Evolutionary conservation across 116 monocot genomes (phyloP).

Genomic region (Iris pallida): DNA sequence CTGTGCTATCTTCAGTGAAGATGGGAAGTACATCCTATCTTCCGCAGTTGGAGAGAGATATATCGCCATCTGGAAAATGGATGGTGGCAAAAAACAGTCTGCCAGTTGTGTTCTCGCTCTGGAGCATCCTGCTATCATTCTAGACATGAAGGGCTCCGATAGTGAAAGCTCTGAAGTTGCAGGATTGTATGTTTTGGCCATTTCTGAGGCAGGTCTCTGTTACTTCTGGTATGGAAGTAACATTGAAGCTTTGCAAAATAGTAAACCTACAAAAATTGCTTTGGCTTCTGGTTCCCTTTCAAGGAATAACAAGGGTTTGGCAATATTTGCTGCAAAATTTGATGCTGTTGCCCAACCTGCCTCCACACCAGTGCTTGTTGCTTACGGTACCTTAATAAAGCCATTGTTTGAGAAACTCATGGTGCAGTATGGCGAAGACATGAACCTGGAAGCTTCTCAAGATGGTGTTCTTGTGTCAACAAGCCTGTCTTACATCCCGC

Average conservation of each 20-base stretch:
- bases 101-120: slow-evolving; percentile 74
- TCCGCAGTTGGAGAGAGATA: slow-evolving; percentile 85
- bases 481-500: slow-evolving; percentile 16
- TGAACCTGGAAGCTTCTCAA: slow-evolving; percentile 40
- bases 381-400: slow-evolving; percentile 69
- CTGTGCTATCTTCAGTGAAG: slow-evolving; percentile 85
- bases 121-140: slow-evolving; percentile 76
- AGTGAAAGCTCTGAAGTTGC: slow-evolving; percentile 14
- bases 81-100: slow-evolving; percentile 45
- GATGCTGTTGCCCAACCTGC: slow-evolving; percentile 29
- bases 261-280: slow-evolving; percentile 76
- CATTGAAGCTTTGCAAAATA: slow-evolving; percentile 47
- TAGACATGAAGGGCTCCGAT: slow-evolving; percentile 46
- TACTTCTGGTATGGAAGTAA: slow-evolving; percentile 78
- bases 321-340: slow-evolving; percentile 76
- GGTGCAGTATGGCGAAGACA: slow-evolving; percentile 60
- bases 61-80: slow-evolving; percentile 77
- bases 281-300: slow-evolving; percentile 23
- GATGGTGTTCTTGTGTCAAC: slow-evolving; percentile 59
- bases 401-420: slow-evolving; percentile 72
- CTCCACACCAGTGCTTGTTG: slow-evolving; percentile 44
- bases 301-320: slow-evolving; percentile 24
- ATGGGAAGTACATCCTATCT: slow-evolving; percentile 68
- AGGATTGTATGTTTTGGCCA: slow-evolving; percentile 64
- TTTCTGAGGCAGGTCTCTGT: slow-evolving; percentile 77